phyloP scores from a whole-genome alignment of 129 eudicot species.

The Cynara cardunculus region DNA sequence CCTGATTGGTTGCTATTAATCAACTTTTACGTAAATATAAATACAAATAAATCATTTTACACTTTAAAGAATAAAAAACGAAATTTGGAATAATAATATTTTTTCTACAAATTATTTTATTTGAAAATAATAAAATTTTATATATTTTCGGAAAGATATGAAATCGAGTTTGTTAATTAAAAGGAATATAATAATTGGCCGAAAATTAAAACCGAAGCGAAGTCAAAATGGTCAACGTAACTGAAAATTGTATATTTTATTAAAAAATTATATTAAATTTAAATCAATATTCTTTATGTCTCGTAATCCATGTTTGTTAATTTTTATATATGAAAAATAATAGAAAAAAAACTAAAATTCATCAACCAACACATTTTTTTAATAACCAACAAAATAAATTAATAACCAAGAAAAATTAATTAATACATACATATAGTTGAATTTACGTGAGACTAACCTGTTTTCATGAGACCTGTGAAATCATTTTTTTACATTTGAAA shows the following conservation, averaged over 20 bases:
- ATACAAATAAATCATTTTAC: background rate
- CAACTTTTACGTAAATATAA: too few relatives aligned
- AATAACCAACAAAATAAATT: background rate
- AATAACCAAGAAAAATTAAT: background rate
- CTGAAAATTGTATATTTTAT: background rate
- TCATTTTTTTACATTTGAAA: too few relatives aligned
- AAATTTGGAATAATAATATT: too few relatives aligned
- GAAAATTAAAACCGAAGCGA: slow-evolving; percentile 8
- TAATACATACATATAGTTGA: too few relatives aligned
- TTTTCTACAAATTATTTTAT: too few relatives aligned
- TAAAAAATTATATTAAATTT: background rate
- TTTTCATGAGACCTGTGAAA: too few relatives aligned
- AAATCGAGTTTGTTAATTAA: background rate
- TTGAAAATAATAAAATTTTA: background rate
- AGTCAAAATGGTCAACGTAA: slow-evolving; percentile 19
- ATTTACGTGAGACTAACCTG: too few relatives aligned
- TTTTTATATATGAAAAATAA: background rate
- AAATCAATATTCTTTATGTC: slow-evolving; percentile 13
- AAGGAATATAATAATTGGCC: background rate
- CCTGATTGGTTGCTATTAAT: too few relatives aligned
- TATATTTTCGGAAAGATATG: background rate
- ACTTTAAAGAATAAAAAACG: too few relatives aligned
- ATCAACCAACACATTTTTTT: background rate
- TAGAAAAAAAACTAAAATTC: background rate
- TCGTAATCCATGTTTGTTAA: slow-evolving; percentile 2